Conservation (phyloP, 768 basidiomycete genomes). For the Hydnomerulius pinastri region DNA sequence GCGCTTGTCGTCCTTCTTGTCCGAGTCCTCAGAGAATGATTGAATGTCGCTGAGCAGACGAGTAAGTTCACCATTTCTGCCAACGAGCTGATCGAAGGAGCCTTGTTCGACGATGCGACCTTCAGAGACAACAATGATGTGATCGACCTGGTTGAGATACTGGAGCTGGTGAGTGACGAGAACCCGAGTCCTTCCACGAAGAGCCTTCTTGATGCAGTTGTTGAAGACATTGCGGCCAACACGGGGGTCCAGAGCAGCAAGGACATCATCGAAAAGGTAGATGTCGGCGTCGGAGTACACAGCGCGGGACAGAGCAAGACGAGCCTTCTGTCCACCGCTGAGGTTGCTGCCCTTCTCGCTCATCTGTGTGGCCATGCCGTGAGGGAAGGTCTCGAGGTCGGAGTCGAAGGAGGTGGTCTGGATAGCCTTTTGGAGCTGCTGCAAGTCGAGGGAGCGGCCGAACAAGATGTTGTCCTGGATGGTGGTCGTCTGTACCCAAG, state of each 20-base stretch:
- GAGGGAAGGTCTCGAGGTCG: slow-evolving; percentile 30
- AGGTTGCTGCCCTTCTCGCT: slow-evolving; percentile 48
- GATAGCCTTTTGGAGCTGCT: slow-evolving; percentile 27
- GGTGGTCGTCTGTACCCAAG: slow-evolving; percentile 32
- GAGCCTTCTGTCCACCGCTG: slow-evolving; percentile 52
- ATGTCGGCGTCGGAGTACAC: slow-evolving; percentile 44
- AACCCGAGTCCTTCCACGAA: slow-evolving; percentile 27
- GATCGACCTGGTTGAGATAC: slow-evolving; percentile 39
- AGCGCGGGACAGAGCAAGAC: slow-evolving; percentile 47
- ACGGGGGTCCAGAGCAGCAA: slow-evolving; percentile 48
- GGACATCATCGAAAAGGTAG: slow-evolving; percentile 48
- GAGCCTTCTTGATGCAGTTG: slow-evolving; percentile 23
- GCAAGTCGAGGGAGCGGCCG: slow-evolving; percentile 28
- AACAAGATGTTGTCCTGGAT: slow-evolving; percentile 35
- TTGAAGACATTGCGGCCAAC: slow-evolving; percentile 38
- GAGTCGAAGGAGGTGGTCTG: slow-evolving; percentile 29
- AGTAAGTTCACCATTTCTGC: slow-evolving; percentile 26
- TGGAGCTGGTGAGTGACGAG: slow-evolving; percentile 34
- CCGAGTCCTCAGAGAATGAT: slow-evolving; percentile 6
- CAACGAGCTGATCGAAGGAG: slow-evolving; percentile 40
- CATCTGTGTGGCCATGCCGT: slow-evolving; percentile 42
- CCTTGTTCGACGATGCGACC: slow-evolving; percentile 49
- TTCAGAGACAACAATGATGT: slow-evolving; percentile 48
- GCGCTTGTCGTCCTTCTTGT: slow-evolving; percentile 20
- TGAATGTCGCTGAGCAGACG: slow-evolving; percentile 25